A percentile compares a stretch with the other conserved stretches of the same genome.
Evolutionary conservation across 176 grass and related monocot species (phyloP).

Genomic region (Eremochloa ophiuroides): DNA sequence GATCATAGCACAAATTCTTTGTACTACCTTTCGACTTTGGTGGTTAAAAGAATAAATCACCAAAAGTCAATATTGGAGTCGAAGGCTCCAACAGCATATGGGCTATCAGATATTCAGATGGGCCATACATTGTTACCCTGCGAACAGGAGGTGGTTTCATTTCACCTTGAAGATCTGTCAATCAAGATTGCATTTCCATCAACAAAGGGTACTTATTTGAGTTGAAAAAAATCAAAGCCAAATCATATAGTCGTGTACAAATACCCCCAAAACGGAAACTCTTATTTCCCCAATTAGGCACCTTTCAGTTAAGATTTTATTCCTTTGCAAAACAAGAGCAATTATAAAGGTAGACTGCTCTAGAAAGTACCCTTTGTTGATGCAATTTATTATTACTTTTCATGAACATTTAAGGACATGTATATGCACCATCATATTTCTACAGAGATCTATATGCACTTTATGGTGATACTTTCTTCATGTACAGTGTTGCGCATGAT

Average conservation of each 20-base stretch:
- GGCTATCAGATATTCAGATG: conserved; percentile 56
- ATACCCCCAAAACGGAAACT: no score
- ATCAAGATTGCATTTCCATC: no score
- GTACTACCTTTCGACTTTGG: conserved; percentile 38
- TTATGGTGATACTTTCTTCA: background rate
- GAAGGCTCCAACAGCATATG: conserved; percentile 51
- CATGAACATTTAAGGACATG: background rate
- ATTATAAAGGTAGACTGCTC: background rate
- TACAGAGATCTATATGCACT: background rate
- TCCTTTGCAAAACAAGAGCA: background rate
- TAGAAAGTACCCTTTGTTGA: no score
- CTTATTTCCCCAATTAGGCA: no score
- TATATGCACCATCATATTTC: background rate
- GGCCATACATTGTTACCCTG: no score
- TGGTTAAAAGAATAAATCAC: conserved; percentile 58
- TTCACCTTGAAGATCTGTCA: no score
- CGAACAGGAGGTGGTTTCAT: no score
- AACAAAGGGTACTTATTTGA: no score
- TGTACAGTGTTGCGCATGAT: background rate
- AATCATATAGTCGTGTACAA: no score
- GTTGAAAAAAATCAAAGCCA: no score
- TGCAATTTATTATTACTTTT: background rate
- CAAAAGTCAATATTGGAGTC: conserved; percentile 52
- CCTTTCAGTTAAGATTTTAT: no score
- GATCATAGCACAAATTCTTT: background rate